Evolutionary conservation across 202 grass and related monocot species (phyloP), one percentile per base, ranked within the genome.

Genomic region (Panicum virgatum): DNA sequence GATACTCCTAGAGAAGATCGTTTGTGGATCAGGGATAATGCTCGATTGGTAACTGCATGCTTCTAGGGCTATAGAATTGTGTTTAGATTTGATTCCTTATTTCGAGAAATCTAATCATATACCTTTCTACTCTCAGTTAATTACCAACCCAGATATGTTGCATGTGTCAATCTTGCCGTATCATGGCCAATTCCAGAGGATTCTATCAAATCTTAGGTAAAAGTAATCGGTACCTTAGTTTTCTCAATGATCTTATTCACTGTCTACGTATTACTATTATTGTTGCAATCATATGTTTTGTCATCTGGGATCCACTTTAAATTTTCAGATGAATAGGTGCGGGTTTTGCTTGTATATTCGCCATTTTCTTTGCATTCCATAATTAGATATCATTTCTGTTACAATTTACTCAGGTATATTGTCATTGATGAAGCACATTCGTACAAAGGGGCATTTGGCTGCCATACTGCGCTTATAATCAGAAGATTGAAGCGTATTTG

Each of bases 101-200:
- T 76, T 36, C 3, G 42, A 3, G 1, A 23, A 3, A 11, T 77
- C 40, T 47, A 80, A 77, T 29, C n/a, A 54, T 61, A 53, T 25
- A 44, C 23, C 66, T 16, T 80, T 36, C 66, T 36, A 63, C 56
- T 85, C 48, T 88, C 88, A 98, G 96, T 81, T 98, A 74, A 98
- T 98, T 85, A 98, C 96, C 40, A 98, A 98, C 73, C 96, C 96
- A 77, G 96, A 98, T 90, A 98, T 98, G 96, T 78, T 98, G 62
- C 96, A 98, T 12, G 6, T 91, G 76, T 93, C 92, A 66, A 80
- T 98, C 77, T 85, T 98, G 52, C 96, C 96, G 39, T 82, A 78
- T 76, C 92, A 95, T 88, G 47, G 56, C 48, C 88, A 90, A 84
- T 98, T 98, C 57, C 70, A 91, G 44, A 89, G 82, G 37, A 89